phyloP scores from a whole-genome alignment of 352 stramenopile species.

The Phytophthora tentaculata region DNA sequence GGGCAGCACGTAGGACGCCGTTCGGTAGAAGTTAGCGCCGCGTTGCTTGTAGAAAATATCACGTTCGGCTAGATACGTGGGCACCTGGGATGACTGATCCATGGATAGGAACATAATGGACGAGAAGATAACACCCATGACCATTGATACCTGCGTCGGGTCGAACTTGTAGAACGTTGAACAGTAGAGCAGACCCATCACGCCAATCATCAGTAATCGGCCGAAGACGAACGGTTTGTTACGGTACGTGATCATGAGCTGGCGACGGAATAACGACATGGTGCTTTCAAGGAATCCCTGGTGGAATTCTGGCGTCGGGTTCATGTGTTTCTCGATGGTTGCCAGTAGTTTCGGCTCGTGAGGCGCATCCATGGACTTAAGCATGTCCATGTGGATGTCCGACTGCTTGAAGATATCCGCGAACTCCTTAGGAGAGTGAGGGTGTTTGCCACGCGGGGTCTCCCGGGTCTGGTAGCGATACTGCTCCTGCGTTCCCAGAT shows the following conservation, averaged over 20 bases:
- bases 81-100: slow-evolving; percentile 69
- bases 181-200: slow-evolving; percentile 56
- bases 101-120: slow-evolving; percentile 82
- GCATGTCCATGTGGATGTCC: slow-evolving; percentile 24
- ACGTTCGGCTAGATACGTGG: slow-evolving; percentile 66
- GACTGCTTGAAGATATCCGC: slow-evolving; percentile 36
- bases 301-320: slow-evolving; percentile 40
- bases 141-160: slow-evolving; percentile 42
- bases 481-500: slow-evolving; percentile 41
- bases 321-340: slow-evolving; percentile 37
- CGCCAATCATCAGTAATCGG: slow-evolving; percentile 44
- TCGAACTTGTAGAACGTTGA: slow-evolving; percentile 55
- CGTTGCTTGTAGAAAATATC: slow-evolving; percentile 83
- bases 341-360: slow-evolving; percentile 22
- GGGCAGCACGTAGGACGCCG: slow-evolving; percentile 68
- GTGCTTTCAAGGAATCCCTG: slow-evolving; percentile 37
- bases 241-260: slow-evolving; percentile 66
- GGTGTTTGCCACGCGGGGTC: slow-evolving; percentile 15
- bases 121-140: slow-evolving; percentile 85
- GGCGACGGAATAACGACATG: slow-evolving; percentile 45
- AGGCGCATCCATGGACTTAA: slow-evolving; percentile 16
- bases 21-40: slow-evolving; percentile 74
- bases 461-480: slow-evolving; percentile 19
- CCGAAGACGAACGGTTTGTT: slow-evolving; percentile 55
- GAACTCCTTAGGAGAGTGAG: slow-evolving; percentile 42